Percentiles rank a stretch among this genome's conserved stretches.
Conservation (phyloP, 441 rosid species). For the Croton laevigatus region DNA sequence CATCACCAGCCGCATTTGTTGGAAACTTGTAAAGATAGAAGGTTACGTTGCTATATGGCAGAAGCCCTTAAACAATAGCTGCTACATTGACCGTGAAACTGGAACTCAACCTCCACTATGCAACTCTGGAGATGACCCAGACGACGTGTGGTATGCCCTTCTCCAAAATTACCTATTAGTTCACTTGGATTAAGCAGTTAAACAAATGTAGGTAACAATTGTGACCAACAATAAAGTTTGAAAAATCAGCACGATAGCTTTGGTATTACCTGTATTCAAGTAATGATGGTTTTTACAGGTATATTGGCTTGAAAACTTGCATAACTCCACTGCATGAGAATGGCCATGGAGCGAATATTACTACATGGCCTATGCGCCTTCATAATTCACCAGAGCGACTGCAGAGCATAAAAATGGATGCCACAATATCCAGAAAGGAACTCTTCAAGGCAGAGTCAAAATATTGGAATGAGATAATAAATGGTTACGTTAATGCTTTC, state of each 20-base stretch:
- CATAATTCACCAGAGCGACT: constrained; percentile 76
- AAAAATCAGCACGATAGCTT: background rate
- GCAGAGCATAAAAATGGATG: constrained; percentile 71
- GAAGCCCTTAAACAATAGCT: constrained; percentile 77
- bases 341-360: constrained; percentile 71
- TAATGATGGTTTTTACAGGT: constrained; percentile 44
- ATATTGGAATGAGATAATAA: constrained; percentile 75
- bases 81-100: constrained; percentile 63
- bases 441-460: constrained; percentile 77
- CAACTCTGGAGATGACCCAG: constrained; percentile 65
- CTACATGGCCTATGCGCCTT: constrained; percentile 78
- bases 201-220: background rate
- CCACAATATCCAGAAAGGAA: constrained; percentile 79
- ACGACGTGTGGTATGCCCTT: constrained; percentile 64
- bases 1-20: constrained; percentile 73
- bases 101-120: constrained; percentile 68
- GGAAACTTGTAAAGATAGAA: constrained; percentile 85
- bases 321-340: constrained; percentile 68
- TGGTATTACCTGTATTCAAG: background rate
- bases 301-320: constrained; percentile 71
- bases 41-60: constrained; percentile 87
- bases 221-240: too few species aligned
- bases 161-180: background rate
- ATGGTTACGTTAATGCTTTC: constrained; percentile 54
- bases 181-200: background rate